Conservation (phyloP, 306 rosid genomes). For the Benincasa hispida region DNA sequence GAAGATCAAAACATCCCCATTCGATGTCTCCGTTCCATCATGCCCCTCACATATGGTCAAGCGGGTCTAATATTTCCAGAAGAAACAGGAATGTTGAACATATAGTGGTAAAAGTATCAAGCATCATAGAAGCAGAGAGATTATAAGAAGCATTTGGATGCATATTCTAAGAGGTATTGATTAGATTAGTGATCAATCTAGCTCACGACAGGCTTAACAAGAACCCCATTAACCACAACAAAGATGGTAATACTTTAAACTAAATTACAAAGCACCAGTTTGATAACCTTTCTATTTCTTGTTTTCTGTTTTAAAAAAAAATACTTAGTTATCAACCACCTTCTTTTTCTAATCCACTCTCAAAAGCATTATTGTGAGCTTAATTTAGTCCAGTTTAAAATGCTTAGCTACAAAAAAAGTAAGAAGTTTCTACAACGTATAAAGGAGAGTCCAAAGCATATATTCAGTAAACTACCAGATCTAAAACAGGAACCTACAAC, state of each 20-base stretch:
- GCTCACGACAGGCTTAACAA: not conserved
- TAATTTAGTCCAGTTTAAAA: not conserved
- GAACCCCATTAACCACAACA: not conserved
- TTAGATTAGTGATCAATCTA: not conserved
- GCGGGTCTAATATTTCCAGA: conserved; percentile 39
- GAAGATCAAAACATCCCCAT: conserved; percentile 88
- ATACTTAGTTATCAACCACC: not conserved
- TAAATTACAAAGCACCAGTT: not conserved
- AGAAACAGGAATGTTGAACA: conserved; percentile 6
- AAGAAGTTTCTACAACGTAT: not conserved
- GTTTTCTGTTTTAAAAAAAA: not conserved
- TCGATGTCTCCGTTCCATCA: conserved; percentile 88
- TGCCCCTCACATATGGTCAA: conserved; percentile 90
- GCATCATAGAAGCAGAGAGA: not conserved
- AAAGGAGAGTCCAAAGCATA: not conserved
- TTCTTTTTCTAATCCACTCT: not conserved
- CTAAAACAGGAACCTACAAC: not conserved
- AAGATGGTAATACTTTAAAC: not conserved
- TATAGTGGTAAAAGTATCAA: not conserved
- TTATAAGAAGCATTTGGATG: not conserved
- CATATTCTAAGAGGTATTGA: not conserved
- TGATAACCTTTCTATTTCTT: not conserved
- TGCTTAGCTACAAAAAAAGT: not conserved
- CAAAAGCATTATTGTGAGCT: not conserved
- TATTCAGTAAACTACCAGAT: not conserved